phyloP scores from a whole-genome alignment of 176 grass and related monocot genomes.

The Musa beccarii region DNA sequence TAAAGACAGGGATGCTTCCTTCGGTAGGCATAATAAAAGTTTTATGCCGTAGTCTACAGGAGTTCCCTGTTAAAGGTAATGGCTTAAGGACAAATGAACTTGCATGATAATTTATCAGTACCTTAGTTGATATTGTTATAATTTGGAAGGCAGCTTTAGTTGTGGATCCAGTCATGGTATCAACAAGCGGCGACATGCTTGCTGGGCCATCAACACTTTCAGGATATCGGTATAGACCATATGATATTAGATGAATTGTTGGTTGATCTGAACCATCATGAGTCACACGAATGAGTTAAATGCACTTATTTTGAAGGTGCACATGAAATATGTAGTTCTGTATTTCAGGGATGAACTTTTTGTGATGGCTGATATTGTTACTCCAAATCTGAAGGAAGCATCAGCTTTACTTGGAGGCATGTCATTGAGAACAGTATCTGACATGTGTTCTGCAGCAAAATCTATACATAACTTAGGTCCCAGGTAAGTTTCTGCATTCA shows the following conservation, averaged over 20 bases:
- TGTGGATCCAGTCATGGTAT: slow-evolving; percentile 97
- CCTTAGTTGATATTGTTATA: background rate
- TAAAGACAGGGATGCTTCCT: slow-evolving; percentile 97
- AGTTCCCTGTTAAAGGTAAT: slow-evolving; percentile 88
- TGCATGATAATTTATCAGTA: slow-evolving; percentile 25
- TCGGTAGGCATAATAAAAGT: slow-evolving; percentile 56
- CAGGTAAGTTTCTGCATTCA: slow-evolving; percentile 34
- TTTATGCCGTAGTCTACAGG: slow-evolving; percentile 57
- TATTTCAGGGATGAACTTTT: slow-evolving; percentile 69
- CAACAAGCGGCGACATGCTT: slow-evolving; percentile 81
- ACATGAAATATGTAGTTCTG: slow-evolving; percentile 15
- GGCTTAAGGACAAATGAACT: slow-evolving; percentile 2
- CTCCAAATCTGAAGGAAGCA: slow-evolving; percentile 96
- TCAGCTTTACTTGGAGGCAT: slow-evolving; percentile 65
- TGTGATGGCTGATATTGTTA: slow-evolving; percentile 89
- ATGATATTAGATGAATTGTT: background rate
- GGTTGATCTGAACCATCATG: background rate
- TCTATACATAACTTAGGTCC: slow-evolving; percentile 91
- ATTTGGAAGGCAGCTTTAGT: slow-evolving; percentile 86
- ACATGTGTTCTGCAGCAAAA: slow-evolving; percentile 75
- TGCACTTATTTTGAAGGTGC: slow-evolving; percentile 1
- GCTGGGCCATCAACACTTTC: slow-evolving; percentile 53
- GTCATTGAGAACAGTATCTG: slow-evolving; percentile 48
- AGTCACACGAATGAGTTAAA: background rate
- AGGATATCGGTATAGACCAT: slow-evolving; percentile 42